phyloP scores from a whole-genome alignment of 805 yeast genomes.

The Cyberlindnera americana region DNA sequence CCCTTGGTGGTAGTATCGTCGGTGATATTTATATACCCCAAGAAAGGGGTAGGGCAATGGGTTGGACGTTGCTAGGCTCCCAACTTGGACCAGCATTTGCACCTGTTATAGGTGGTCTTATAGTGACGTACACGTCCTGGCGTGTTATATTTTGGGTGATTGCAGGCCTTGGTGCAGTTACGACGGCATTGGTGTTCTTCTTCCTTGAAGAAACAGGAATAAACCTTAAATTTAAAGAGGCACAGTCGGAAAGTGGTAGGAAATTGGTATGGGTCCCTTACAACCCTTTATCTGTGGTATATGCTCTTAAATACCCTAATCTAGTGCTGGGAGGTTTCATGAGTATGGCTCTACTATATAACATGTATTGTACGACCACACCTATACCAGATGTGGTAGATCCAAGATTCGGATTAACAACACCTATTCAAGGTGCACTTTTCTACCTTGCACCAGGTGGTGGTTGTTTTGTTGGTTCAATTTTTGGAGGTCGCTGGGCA shows the following conservation, averaged over 20 bases:
- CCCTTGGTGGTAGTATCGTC: conserved; percentile 47
- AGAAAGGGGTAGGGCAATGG: conserved; percentile 49
- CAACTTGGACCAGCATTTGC: conserved; percentile 54
- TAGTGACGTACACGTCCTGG: conserved; percentile 49
- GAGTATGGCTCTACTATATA: conserved; percentile 38
- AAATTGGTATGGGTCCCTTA: conserved; percentile 44
- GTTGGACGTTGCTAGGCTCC: conserved; percentile 45
- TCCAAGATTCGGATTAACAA: conserved; percentile 45
- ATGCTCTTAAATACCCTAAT: conserved; percentile 40
- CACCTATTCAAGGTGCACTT: conserved; percentile 47
- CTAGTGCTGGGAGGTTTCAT: conserved; percentile 44
- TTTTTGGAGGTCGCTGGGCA: conserved; percentile 50
- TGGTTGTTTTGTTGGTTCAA: conserved; percentile 47
- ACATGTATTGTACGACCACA: conserved; percentile 48
- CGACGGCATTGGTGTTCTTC: conserved; percentile 33
- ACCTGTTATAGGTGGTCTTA: conserved; percentile 51
- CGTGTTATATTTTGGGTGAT: conserved; percentile 48
- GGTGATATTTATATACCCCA: conserved; percentile 42
- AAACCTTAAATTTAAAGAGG: conserved; percentile 9
- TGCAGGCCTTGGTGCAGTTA: conserved; percentile 39
- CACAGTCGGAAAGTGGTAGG: conserved; percentile 28
- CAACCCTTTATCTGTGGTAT: conserved; percentile 43
- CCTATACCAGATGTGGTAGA: conserved; percentile 53
- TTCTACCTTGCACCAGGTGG: conserved; percentile 55
- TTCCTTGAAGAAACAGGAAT: conserved; percentile 44